Conservation (phyloP, 2,329 filamentous ascomycete species). For the Fusarium albidum region DNA sequence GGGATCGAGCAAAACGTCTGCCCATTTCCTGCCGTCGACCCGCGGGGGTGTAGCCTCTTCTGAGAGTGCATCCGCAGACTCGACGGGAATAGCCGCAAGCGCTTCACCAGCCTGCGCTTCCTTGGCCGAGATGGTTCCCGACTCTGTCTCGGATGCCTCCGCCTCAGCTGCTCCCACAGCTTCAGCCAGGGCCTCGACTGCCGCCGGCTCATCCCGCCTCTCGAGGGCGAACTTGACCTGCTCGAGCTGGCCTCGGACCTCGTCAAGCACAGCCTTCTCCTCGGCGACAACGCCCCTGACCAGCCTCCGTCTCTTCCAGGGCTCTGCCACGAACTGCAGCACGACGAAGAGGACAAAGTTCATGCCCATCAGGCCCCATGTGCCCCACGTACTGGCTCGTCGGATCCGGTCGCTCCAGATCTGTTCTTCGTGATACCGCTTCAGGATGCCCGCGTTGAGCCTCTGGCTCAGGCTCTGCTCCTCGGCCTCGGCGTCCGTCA, state of each 20-base stretch:
- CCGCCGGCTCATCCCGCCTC: slow-evolving; percentile 35
- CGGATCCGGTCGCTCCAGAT: slow-evolving; percentile 99
- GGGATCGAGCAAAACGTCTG: slow-evolving; percentile 52
- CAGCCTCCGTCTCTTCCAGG: slow-evolving; percentile 83
- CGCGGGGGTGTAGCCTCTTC: neutral
- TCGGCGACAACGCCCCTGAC: slow-evolving; percentile 85
- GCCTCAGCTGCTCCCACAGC: slow-evolving; percentile 20
- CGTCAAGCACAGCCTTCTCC: slow-evolving; percentile 67
- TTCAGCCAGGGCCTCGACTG: slow-evolving; percentile 16
- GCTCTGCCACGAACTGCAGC: slow-evolving; percentile 89
- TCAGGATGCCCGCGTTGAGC: slow-evolving; percentile 83
- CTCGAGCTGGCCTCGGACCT: slow-evolving; percentile 54
- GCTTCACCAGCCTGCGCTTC: slow-evolving; percentile 7
- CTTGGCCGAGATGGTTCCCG: neutral
- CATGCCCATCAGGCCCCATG: slow-evolving; percentile 96
- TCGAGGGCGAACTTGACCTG: slow-evolving; percentile 43
- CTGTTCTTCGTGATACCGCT: slow-evolving; percentile 97
- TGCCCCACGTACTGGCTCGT: slow-evolving; percentile 97
- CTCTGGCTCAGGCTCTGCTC: slow-evolving; percentile 79
- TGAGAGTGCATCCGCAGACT: slow-evolving; percentile 11
- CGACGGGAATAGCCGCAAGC: slow-evolving; percentile 2
- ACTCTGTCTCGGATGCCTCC: slow-evolving; percentile 2
- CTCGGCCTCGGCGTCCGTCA: slow-evolving; percentile 79
- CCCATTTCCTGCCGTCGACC: slow-evolving; percentile 47
- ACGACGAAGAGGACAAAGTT: slow-evolving; percentile 90